Percentiles rank a stretch among this genome's conserved stretches.
phyloP scores from a whole-genome alignment of 2,329 filamentous ascomycete genomes.

The Aphanocladium album region DNA sequence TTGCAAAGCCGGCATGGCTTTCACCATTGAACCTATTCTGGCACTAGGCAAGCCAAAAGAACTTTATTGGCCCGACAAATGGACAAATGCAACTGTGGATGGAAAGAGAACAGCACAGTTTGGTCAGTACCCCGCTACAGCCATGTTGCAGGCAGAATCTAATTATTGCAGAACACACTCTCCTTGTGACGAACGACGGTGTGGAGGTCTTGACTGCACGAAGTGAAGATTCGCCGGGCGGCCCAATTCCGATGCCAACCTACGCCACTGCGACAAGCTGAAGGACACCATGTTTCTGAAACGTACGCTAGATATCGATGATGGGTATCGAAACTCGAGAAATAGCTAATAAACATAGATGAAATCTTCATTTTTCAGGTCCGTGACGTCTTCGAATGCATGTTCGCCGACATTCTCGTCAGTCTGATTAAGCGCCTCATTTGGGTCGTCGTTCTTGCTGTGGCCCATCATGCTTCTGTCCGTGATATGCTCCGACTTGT shows the following conservation, averaged over 20 bases:
- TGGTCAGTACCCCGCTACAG: conserved; percentile 45
- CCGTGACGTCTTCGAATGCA: conserved; percentile 45
- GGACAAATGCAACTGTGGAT: conserved; percentile 92
- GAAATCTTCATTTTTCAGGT: conserved; percentile 57
- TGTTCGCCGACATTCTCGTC: conserved; percentile 34
- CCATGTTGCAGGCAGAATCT: neutral
- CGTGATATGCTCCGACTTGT: conserved; percentile 45
- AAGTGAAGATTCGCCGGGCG: conserved; percentile 67
- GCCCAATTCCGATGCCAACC: conserved; percentile 56
- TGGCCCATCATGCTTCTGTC: conserved; percentile 45
- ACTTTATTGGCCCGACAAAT: conserved; percentile 97
- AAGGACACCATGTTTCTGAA: neutral
- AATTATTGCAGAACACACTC: conserved; percentile 61
- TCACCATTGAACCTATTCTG: conserved; percentile 99
- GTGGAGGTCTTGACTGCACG: conserved; percentile 77
- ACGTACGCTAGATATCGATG: neutral
- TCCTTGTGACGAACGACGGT: conserved; percentile 76
- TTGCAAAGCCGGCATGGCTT: conserved; percentile 95
- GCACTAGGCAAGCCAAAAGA: conserved; percentile 85
- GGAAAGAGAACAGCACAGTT: conserved; percentile 91
- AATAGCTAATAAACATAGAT: conserved; percentile 45
- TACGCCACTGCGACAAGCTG: conserved; percentile 1
- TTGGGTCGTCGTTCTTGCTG: conserved; percentile 25
- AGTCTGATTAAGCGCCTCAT: conserved; percentile 19
- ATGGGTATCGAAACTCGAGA: neutral